Base-by-base conservation (phyloP, 495 filamentous ascomycete genomes). In the Elaphomyces granulatus region DNA sequence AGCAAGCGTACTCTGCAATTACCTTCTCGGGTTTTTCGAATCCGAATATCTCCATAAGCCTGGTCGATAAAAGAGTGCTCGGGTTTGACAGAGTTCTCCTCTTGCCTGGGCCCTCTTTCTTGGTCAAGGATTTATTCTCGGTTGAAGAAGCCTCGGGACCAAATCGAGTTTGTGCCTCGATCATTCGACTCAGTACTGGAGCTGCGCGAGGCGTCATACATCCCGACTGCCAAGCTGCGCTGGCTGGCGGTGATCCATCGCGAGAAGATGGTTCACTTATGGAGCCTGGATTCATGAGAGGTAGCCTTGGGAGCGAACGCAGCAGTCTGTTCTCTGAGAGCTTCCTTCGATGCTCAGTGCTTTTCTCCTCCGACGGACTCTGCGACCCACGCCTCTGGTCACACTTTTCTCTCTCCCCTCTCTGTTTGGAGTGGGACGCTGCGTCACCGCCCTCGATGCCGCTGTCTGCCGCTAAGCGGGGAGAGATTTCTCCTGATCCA, bases 1-100 rank as follows among this genome's bases (percentile, higher is more conserved):
- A 94, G 63, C 90, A 95, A 16, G 88, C 83, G 50, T 94, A 98
- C 63, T 98, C 90, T 75, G 57, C 42, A 49, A 94, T 74, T 4
- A 96, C 83, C 38, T 88, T 81, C 54, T 98, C 90, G 0, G 82
- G 68, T 15, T 67, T 65, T 21, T 86, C 75, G 45, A 94, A 92
- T 23, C 74, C 74, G 55, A 98, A 98, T 45, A 98, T 94, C 37
- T 94, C 77, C 65, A 75, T 84, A 17, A 98, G 54, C 39, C 78
- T 71, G 34, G 70, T 71, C 7, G 79, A 78, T 15, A 96, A 70
- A n/a, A 46, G 55, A 34, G 20, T 60, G 23, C 21, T 38, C 26
- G 37, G 43, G 31, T 12, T 15, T 8, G 38, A 30, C 12, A 14
- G 31, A 14, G 38, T 30, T n/a, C 23, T 14, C 17, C 20, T 31